Evolutionary conservation across 257 asterid genomes (phyloP), one percentile per base, ranked within the genome.

Genomic region (Echium plantagineum): DNA sequence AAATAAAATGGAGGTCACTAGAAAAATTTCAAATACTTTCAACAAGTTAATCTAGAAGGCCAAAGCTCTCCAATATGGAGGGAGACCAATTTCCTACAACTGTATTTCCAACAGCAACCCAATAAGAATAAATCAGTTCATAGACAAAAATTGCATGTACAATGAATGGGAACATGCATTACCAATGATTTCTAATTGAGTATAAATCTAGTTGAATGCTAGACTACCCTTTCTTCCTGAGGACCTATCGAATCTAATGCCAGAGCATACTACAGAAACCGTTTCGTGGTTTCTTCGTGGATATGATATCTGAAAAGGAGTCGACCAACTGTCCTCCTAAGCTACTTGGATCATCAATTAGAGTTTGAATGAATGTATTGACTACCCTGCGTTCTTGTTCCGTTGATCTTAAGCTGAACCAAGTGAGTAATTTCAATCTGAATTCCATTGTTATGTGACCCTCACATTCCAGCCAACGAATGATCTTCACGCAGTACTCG

Each of bases 381-480:
- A 90, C 95, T 74, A 90, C 96, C 73, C 91, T 78, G 9, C 95
- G 84, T 61, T 87, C 98, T 72, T 90, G 98, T 80, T 77, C 94
- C 1, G 96, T 83, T 47, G 96, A 81, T 67, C 95, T 79, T 64
- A 90, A 74, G 73, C 96, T 87, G 76, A 87, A 85, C 98, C 98
- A 90, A 15, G 96, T 87, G 26, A 90, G 90, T 79, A 87, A 68
- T 64, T 85, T 90, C 78, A 87, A 66, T 61, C 98, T 79, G 70
- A 90, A 90, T 31, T 83, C 95, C 82, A 79, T 76, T 52, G 75
- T 65, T 51, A 90, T 79, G 72, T 83, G 77, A 51, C 98, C 96
- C 73, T 87, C 94, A 22, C 94, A 83, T 67, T 90, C 97, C 74
- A 90, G 75, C 95, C 93, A 89, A 52, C 97, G 87, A 57, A 89